phyloP scores from a whole-genome alignment of 768 basidiomycete genomes.

The Mycena olivaceomarginata region DNA sequence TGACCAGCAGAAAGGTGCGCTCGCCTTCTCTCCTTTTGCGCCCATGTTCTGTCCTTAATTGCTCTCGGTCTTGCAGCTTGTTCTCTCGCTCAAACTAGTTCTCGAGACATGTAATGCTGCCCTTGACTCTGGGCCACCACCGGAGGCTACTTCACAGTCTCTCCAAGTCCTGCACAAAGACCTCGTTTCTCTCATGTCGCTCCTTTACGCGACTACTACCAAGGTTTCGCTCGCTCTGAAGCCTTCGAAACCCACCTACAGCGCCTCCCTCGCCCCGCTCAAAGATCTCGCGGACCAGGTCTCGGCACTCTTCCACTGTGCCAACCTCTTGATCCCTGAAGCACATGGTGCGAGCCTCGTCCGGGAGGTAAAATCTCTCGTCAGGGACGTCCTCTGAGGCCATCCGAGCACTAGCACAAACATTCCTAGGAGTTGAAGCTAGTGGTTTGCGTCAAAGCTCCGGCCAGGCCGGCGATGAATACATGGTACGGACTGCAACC shows the following conservation, averaged over 20 bases:
- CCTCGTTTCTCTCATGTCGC: conserved; percentile 72
- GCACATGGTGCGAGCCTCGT: conserved; percentile 68
- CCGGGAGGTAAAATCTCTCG: conserved; percentile 64
- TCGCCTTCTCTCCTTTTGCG: neutral
- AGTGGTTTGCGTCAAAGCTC: conserved; percentile 43
- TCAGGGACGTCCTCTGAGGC: conserved; percentile 65
- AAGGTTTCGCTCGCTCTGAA: conserved; percentile 80
- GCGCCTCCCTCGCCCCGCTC: conserved; percentile 70
- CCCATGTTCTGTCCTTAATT: conserved; percentile 3
- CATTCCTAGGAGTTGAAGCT: conserved; percentile 61
- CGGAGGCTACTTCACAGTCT: conserved; percentile 48
- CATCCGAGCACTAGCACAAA: conserved; percentile 64
- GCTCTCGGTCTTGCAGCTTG: conserved; percentile 46
- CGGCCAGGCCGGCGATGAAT: conserved; percentile 62
- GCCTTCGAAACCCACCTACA: conserved; percentile 71
- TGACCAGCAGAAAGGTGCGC: conserved; percentile 63
- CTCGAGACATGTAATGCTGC: conserved; percentile 63
- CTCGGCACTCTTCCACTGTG: conserved; percentile 71
- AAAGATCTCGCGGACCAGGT: conserved; percentile 71
- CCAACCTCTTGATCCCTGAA: conserved; percentile 61
- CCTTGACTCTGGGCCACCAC: conserved; percentile 49
- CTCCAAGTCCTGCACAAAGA: conserved; percentile 71
- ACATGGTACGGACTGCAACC: conserved; percentile 74
- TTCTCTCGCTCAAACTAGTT: conserved; percentile 56
- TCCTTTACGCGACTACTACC: conserved; percentile 74